phyloP scores from a whole-genome alignment of 2,329 filamentous ascomycete species.

The Aspergillus ruber region DNA sequence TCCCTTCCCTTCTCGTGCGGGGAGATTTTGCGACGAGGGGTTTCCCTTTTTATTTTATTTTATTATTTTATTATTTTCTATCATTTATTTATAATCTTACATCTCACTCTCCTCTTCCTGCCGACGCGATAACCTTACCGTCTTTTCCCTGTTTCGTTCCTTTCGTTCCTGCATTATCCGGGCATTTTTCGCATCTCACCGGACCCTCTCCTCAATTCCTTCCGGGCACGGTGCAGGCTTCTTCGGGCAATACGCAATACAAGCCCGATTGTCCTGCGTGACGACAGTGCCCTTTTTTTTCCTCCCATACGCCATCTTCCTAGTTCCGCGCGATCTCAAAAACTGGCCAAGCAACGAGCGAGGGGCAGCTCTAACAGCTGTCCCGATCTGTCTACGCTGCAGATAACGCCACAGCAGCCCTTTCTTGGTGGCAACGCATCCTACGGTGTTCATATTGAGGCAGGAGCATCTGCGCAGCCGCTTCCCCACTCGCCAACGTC shows the following conservation, averaged over 20 bases:
- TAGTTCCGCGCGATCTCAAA: conserved; percentile 25
- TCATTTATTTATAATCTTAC: too few species aligned
- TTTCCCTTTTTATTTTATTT: background rate
- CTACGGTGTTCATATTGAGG: conserved; percentile 16
- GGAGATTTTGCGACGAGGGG: background rate
- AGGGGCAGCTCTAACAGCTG: conserved; percentile 39
- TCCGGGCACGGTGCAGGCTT: background rate
- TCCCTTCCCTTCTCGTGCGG: background rate
- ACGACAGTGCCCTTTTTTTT: background rate
- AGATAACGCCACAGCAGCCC: conserved; percentile 21
- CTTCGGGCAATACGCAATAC: background rate
- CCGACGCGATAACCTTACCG: too few species aligned
- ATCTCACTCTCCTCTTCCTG: too few species aligned
- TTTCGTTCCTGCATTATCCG: background rate
- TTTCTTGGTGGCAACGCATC: conserved; percentile 18
- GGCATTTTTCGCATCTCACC: background rate
- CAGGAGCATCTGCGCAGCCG: conserved; percentile 21
- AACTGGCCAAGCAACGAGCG: conserved; percentile 35
- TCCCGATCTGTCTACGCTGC: conserved; percentile 36
- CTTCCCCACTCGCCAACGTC: conserved; percentile 28
- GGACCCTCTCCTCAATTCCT: background rate
- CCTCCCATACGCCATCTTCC: conserved; percentile 4
- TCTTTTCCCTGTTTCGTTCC: background rate
- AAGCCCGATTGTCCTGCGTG: background rate
- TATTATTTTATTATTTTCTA: too few species aligned